phyloP scores from a whole-genome alignment of 768 basidiomycete genomes.

The Lactifluus rugatus region DNA sequence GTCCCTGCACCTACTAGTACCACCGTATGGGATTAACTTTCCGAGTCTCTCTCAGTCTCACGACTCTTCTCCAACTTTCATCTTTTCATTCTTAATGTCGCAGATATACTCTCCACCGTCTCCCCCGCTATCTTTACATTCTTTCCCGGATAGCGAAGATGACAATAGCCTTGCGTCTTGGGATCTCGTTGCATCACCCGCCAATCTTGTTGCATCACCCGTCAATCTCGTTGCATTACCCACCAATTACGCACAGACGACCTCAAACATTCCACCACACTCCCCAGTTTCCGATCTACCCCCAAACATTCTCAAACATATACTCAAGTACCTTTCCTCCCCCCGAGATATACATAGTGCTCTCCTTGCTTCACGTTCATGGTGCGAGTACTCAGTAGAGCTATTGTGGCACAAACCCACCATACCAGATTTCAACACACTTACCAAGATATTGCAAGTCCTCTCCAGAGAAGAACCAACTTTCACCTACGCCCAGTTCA shows the following conservation, averaged over 20 bases:
- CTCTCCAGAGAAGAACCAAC: constrained; percentile 56
- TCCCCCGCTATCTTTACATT: constrained; percentile 60
- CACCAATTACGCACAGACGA: constrained; percentile 31
- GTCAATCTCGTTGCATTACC: constrained; percentile 41
- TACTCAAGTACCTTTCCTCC: constrained; percentile 74
- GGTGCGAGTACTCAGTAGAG: constrained; percentile 95
- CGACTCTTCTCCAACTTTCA: not conserved
- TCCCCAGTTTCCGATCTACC: constrained; percentile 65
- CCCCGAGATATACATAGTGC: constrained; percentile 63
- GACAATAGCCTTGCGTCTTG: constrained; percentile 39
- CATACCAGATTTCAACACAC: constrained; percentile 56
- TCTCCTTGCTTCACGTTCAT: constrained; percentile 76
- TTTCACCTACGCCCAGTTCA: constrained; percentile 80
- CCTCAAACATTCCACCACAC: constrained; percentile 25
- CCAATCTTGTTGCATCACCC: constrained; percentile 40
- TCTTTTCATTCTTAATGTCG: constrained; percentile 11
- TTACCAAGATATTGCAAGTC: constrained; percentile 69
- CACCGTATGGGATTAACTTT: not conserved
- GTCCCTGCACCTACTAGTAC: not conserved
- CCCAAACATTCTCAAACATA: constrained; percentile 85
- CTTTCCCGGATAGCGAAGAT: constrained; percentile 66
- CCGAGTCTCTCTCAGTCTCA: not conserved
- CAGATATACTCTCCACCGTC: constrained; percentile 34
- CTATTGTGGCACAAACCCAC: constrained; percentile 89
- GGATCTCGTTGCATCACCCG: constrained; percentile 38